These are phyloP conservation scores for Eucalyptus erythrocorys DNA, from an alignment of 345 rosid genomes.

Conservation along the genomic window DNA sequence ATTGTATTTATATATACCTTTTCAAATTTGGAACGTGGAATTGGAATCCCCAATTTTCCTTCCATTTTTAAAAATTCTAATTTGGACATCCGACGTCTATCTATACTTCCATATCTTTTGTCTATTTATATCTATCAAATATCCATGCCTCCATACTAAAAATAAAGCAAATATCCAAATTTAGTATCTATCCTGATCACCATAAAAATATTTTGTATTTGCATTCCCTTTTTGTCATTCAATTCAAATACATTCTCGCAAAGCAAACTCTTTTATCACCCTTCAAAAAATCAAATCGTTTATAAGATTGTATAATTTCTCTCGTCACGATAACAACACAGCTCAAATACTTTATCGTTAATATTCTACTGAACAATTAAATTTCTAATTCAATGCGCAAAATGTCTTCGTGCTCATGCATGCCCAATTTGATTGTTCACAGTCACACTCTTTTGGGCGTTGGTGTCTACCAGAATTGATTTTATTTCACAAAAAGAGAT, in stretches of 20 bases:
- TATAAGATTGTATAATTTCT: fast-evolving
- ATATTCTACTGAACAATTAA: not conserved
- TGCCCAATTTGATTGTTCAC: not conserved
- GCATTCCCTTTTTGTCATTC: not conserved
- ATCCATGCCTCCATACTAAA: not conserved
- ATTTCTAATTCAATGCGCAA: not conserved
- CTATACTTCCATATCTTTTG: fast-evolving
- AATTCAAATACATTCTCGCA: fast-evolving
- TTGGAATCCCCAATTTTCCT: not conserved
- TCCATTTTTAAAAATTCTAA: not conserved
- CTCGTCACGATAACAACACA: fast-evolving
- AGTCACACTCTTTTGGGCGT: not conserved
- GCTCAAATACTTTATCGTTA: fast-evolving
- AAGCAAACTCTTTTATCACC: fast-evolving
- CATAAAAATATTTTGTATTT: fast-evolving
- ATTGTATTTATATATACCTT: not conserved
- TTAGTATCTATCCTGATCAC: fast-evolving
- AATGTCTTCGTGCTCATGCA: not conserved
- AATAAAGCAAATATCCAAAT: not conserved
- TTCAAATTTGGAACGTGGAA: not conserved
- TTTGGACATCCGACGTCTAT: fast-evolving
- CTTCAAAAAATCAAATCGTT: fast-evolving
- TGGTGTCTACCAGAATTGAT: not conserved
- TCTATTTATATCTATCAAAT: not conserved
- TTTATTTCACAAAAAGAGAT: not conserved